Percentiles rank a stretch among this genome's conserved stretches.
These are phyloP conservation scores for Daldinia sp. DNA, from an alignment of 2,329 filamentous ascomycete genomes.

Conservation along the genomic window DNA sequence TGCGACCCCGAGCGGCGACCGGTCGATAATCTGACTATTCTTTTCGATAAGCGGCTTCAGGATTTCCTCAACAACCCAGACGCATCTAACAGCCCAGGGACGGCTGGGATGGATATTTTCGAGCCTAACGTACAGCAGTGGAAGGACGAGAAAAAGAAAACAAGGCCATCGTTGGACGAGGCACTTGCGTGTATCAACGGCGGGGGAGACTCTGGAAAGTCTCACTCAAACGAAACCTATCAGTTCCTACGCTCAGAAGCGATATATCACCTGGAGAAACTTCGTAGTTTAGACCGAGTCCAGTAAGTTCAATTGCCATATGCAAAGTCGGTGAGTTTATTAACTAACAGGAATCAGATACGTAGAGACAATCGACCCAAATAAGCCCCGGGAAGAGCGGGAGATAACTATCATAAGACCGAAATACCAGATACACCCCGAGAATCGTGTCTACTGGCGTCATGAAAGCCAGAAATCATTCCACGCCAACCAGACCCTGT, in stretches of 20 bases:
- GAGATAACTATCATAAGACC: conserved; percentile 36
- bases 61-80: conserved; percentile 42
- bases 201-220: conserved; percentile 26
- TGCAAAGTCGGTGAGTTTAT: background rate
- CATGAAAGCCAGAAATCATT: conserved; percentile 27
- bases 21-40: conserved; percentile 44
- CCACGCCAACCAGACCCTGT: background rate
- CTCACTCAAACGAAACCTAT: conserved; percentile 48
- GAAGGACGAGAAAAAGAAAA: conserved; percentile 17
- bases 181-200: conserved; percentile 49
- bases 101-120: conserved; percentile 14
- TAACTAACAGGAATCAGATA: conserved; percentile 46
- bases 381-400: background rate
- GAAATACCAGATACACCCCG: conserved; percentile 46
- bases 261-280: conserved; percentile 28
- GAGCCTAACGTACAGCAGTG: conserved; percentile 15
- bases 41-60: conserved; percentile 50
- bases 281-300: conserved; percentile 44
- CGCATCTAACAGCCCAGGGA: conserved; percentile 24
- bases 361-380: background rate
- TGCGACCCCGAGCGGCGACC: conserved; percentile 46
- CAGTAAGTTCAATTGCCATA: conserved; percentile 44
- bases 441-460: conserved; percentile 51
- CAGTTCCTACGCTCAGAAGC: conserved; percentile 49
- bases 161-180: conserved; percentile 33